Conservation (phyloP, 1,139 yeast genomes). For the Hansenula sp. region DNA sequence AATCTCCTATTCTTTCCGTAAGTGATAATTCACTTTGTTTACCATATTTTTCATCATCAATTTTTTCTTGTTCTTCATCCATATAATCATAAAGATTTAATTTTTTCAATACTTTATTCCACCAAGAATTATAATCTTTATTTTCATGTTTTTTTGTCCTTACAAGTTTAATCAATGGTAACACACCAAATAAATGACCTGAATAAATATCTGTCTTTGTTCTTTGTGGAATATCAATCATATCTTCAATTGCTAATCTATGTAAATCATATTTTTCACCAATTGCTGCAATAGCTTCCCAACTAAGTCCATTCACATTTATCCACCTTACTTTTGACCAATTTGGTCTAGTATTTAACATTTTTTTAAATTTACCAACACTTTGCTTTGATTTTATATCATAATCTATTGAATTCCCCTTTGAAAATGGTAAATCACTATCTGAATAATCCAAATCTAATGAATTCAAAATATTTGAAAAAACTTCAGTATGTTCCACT, state of each 20-base stretch:
- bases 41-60: conserved; percentile 1
- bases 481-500: conserved; percentile 33
- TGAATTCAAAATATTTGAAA: conserved; percentile 15
- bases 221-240: conserved; percentile 54
- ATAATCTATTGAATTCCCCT: conserved; percentile 10
- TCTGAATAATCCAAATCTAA: conserved; percentile 5
- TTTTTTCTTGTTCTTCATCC: conserved; percentile 5
- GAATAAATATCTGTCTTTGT: conserved; percentile 49
- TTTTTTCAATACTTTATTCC: conserved; percentile 10
- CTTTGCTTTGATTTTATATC: conserved; percentile 19
- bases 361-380: conserved; percentile 20
- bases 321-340: conserved; percentile 53
- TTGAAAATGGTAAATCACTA: conserved; percentile 1
- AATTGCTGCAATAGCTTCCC: conserved; percentile 46
- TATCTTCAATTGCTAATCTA: conserved; percentile 49
- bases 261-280: conserved; percentile 38
- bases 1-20: conserved; percentile 19
- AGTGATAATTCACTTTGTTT: conserved; percentile 7
- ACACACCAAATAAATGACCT: conserved; percentile 43
- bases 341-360: conserved; percentile 27
- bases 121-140: conserved; percentile 2
- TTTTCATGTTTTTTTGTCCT: conserved; percentile 16
- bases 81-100: conserved; percentile 5
- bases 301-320: conserved; percentile 49
- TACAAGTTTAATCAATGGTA: conserved; percentile 44